Evolutionary conservation across 306 rosid species (phyloP), one percentile per base, ranked within the genome.

Genomic region (Prunus fruticosa): DNA sequence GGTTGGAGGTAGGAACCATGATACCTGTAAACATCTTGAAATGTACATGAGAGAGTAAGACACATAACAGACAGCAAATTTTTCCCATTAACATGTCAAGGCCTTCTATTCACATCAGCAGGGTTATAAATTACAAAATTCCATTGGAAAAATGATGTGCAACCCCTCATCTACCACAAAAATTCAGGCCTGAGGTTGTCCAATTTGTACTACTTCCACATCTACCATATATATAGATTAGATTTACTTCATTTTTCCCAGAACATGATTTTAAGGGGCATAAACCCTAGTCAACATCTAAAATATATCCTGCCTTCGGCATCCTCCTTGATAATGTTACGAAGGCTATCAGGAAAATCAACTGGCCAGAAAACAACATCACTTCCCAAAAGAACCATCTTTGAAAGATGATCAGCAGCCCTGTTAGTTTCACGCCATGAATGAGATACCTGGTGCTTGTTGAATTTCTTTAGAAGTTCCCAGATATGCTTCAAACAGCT

Each of bases 401-500:
- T 87, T 9, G 90, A 70, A 77, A 91, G 96, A 82, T 84, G 83
- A 88, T 91, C 91, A 49, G 93, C 91, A 7, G 91, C 93, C 52
- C 83, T 84, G 16, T 91, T 87, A 76, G 93, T 79, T 81, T 88
- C 96, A 1, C 93, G 90, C 93, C 90, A 91, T 5, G 91, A 76
- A 79, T 88, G 96, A 72, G 93, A 74, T 75, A 91, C 73, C 13
- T 38, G 14, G 70, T 75, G 74, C 14, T 75, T 25, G n/a, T 88
- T 84, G 71, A 88, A 85, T 64, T 82, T 87, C 6, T 19, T 32
- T 11, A 82, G 69, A 51, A 91, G 86, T 54, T 75, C 43, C 89
- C 89, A 82, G 3, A 87, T 81, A 20, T 41, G 57, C 53, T 45
- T 80, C 84, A 91, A 41, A 76, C 80, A 88, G 65, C 25, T 20